Percentiles rank a stretch among this genome's conserved stretches.
Conservation (phyloP, 2,329 filamentous ascomycete genomes). For the Botrytis deweyae region DNA sequence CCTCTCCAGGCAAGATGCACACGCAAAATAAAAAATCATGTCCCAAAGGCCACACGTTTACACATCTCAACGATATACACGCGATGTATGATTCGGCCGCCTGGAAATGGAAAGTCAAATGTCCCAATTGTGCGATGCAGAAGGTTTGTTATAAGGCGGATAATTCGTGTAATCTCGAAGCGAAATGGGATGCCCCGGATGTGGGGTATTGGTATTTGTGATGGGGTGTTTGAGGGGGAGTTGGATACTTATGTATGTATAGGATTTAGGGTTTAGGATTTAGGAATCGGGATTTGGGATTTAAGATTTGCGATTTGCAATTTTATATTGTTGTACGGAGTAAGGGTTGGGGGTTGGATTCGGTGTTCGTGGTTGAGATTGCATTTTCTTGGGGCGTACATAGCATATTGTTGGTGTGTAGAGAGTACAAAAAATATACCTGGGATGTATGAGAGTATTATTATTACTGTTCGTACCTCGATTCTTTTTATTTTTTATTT, state of each 20-base stretch:
- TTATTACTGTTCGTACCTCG: not conserved
- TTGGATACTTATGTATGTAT: not conserved
- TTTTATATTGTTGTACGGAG: not conserved
- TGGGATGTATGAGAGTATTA: not conserved
- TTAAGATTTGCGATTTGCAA: too few species aligned
- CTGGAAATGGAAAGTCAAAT: not conserved
- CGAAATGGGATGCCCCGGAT: not conserved
- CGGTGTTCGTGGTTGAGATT: not conserved
- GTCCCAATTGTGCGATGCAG: slow-evolving; percentile 4
- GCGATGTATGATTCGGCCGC: not conserved
- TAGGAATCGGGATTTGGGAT: too few species aligned
- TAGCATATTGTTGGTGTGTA: not conserved
- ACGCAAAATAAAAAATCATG: not conserved
- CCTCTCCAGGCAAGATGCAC: not conserved
- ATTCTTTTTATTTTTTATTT: not conserved
- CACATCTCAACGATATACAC: not conserved
- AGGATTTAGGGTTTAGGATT: not conserved
- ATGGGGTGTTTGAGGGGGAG: too few species aligned
- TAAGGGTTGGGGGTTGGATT: not conserved
- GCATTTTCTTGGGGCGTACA: not conserved
- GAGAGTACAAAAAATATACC: not conserved
- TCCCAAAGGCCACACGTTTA: slow-evolving; percentile 3
- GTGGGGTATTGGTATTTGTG: slow-evolving; percentile 11
- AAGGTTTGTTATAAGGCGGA: not conserved
- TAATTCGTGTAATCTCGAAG: not conserved